Conservation (phyloP, 352 stramenopile species). For the Phytopythium ostracodes region DNA sequence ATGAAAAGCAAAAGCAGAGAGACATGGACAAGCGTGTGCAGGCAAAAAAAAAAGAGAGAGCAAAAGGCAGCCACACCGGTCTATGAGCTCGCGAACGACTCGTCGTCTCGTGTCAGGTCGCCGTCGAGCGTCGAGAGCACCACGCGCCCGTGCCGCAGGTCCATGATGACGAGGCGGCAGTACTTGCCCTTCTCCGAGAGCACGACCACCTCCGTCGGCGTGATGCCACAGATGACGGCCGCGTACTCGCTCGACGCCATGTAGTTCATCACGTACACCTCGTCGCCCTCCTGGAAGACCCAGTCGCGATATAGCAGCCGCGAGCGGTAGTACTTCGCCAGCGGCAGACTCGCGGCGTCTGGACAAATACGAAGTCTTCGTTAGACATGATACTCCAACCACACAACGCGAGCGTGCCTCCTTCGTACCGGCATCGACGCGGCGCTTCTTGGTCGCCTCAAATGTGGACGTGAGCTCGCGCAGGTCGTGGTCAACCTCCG, state of each 20-base stretch:
- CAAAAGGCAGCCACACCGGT: constrained; percentile 10
- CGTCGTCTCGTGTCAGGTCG: constrained; percentile 39
- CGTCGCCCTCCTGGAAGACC: constrained; percentile 77
- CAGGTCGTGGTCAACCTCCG: constrained; percentile 68
- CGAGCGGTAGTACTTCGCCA: constrained; percentile 66
- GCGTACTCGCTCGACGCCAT: constrained; percentile 50
- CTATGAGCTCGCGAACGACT: constrained; percentile 40
- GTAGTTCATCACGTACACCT: constrained; percentile 70
- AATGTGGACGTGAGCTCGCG: constrained; percentile 48
- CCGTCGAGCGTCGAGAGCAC: constrained; percentile 58
- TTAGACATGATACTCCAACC: constrained; percentile 2
- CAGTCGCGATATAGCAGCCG: constrained; percentile 75
- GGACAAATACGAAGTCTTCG: constrained; percentile 4
- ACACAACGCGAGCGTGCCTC: background rate
- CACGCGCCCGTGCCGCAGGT: constrained; percentile 63
- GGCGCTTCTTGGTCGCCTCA: constrained; percentile 61
- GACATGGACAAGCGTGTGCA: constrained; percentile 17
- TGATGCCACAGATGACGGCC: constrained; percentile 66
- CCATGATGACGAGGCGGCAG: constrained; percentile 66
- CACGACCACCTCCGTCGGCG: constrained; percentile 68
- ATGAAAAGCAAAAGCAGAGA: constrained; percentile 28
- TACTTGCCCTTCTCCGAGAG: constrained; percentile 81
- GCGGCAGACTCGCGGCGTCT: constrained; percentile 34
- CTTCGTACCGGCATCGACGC: constrained; percentile 39
- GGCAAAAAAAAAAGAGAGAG: constrained; percentile 18